phyloP scores from a whole-genome alignment of 306 rosid genomes.

The Prunus mira region DNA sequence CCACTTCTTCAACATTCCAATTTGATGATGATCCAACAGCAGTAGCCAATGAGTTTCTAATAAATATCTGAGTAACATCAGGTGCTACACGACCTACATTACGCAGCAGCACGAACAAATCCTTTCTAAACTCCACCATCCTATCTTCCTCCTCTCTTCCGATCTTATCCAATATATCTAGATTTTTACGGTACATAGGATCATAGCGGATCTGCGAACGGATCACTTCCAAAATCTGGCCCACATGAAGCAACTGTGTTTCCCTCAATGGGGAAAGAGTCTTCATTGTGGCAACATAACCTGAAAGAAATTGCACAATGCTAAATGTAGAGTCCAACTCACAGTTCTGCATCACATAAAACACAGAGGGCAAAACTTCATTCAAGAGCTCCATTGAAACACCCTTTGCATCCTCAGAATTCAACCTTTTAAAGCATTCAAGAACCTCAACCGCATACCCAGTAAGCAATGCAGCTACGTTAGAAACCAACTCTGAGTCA shows the following conservation, averaged over 20 bases:
- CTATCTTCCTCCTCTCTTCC: slow-evolving; percentile 95
- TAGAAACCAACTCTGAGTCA: slow-evolving; percentile 65
- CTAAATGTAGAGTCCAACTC: slow-evolving; percentile 80
- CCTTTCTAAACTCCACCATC: slow-evolving; percentile 86
- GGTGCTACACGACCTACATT: slow-evolving; percentile 68
- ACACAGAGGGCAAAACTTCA: slow-evolving; percentile 85
- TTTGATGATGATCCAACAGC: slow-evolving; percentile 67
- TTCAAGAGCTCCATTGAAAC: slow-evolving; percentile 66
- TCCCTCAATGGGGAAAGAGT: slow-evolving; percentile 63
- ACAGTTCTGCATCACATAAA: slow-evolving; percentile 66
- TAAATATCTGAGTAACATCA: slow-evolving; percentile 65
- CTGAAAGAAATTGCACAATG: slow-evolving; percentile 77
- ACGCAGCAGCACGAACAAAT: slow-evolving; percentile 70
- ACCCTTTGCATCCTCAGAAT: slow-evolving; percentile 71
- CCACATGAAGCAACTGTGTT: slow-evolving; percentile 65
- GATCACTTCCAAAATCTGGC: slow-evolving; percentile 87
- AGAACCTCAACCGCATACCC: slow-evolving; percentile 82
- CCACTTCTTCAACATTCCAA: slow-evolving; percentile 85
- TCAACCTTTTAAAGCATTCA: slow-evolving; percentile 82
- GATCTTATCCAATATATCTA: slow-evolving; percentile 71
- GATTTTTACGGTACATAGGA: slow-evolving; percentile 61
- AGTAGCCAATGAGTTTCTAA: slow-evolving; percentile 58
- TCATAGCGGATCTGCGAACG: slow-evolving; percentile 70
- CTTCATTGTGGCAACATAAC: slow-evolving; percentile 75
- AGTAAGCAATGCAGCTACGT: slow-evolving; percentile 63